These are phyloP conservation scores for Euphorbia tirucalli DNA, from an alignment of 345 rosid species.

Conservation along the genomic window DNA sequence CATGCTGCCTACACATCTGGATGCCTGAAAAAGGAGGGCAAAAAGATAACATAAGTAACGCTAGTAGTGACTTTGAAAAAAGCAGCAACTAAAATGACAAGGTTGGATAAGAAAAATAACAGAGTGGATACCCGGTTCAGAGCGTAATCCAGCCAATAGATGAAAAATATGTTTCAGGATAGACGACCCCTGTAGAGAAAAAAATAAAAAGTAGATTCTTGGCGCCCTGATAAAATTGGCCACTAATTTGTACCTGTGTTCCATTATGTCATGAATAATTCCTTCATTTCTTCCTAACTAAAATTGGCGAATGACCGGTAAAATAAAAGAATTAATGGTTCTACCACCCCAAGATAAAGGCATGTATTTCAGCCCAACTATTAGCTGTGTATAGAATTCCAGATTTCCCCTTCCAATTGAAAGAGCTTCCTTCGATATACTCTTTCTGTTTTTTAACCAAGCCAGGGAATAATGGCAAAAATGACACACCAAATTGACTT, in stretches of 20 bases:
- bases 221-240: constrained; percentile 47
- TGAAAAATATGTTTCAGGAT: constrained; percentile 13
- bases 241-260: constrained; percentile 39
- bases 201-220: constrained; percentile 24
- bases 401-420: constrained; percentile 61
- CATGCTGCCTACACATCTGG: constrained; percentile 13
- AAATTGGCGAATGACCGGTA: constrained; percentile 16
- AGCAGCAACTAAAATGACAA: background rate
- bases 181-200: constrained; percentile 27
- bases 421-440: constrained; percentile 39
- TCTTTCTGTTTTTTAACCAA: constrained; percentile 73
- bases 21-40: constrained; percentile 13
- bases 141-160: constrained; percentile 16
- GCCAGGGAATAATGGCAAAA: constrained; percentile 68
- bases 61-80: no score
- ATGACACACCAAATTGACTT: constrained; percentile 78
- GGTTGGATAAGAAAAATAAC: background rate
- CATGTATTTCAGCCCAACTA: constrained; percentile 91
- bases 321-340: background rate
- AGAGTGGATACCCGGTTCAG: constrained; percentile 16
- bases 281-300: constrained; percentile 43
- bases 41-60: background rate
- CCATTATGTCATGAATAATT: constrained; percentile 23
- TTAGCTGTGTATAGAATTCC: constrained; percentile 83
- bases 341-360: constrained; percentile 87